Base-by-base conservation (phyloP, 257 asterid genomes). In the Nyctanthes arbortristis region DNA sequence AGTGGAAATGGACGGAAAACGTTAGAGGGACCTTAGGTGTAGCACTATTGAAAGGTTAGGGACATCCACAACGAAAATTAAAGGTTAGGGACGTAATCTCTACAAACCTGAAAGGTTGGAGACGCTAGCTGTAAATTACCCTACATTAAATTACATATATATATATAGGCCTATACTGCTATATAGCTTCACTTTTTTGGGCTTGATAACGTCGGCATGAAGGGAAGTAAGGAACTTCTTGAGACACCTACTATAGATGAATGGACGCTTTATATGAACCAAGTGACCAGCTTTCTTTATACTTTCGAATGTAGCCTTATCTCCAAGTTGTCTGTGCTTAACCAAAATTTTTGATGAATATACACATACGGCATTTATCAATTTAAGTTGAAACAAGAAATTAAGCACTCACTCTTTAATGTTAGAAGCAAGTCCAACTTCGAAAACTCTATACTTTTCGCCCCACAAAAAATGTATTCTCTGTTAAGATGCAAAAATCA, bases 381-480 rank as follows among this genome's bases (percentile, higher is more conserved):
- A n/a, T n/a, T n/a, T n/a, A n/a, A n/a, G n/a, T n/a, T n/a, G n/a
- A n/a, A n/a, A n/a, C n/a, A n/a, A n/a, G n/a, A n/a, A n/a, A n/a
- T n/a, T n/a, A 25, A 37, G 76, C 61, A 12, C 91, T 80, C 72
- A 89, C 98, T 82, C 83, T 89, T 89, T 85, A 94, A 88, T 88
- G 63, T 78, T 71, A 75, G 81, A 83, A 57, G 98, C 98, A 66
- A 79, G 89, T 61, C 88, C 88, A 64, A 85, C 40, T 32, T 80
- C 88, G 83, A 92, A 92, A 69, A 90, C 84, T 77, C 85, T 89
- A 82, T 92, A 97, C 55, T 92, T 78, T 77, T 88, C 95, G 2
- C 98, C 98, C 98, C 98, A 92, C 0, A 92, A 81, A 39, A 92
- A 88, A 81, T 88, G 97, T 77, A 92, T 92, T 79, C 86, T 80